These are phyloP conservation scores for Craterostigma plantagineum DNA, from an alignment of 257 asterid species.

Conservation along the genomic window DNA sequence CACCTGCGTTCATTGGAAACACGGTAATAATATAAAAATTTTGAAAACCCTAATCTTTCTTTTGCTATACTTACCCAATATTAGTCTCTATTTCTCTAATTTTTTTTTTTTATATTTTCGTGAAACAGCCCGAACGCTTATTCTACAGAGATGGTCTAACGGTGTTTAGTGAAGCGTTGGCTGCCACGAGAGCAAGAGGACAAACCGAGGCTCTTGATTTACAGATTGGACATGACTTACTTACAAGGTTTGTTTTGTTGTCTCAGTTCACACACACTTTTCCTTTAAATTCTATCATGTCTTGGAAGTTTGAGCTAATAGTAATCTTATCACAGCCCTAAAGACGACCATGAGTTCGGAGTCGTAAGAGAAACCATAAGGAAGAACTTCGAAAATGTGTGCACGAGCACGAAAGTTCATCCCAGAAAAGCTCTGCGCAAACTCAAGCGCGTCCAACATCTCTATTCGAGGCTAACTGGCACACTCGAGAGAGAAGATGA, in stretches of 20 bases:
- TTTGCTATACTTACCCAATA: too few species aligned
- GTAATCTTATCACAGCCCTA: constrained; percentile 22
- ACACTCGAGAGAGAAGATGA: too few species aligned
- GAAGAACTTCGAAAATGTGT: constrained; percentile 43
- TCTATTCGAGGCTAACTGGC: too few species aligned
- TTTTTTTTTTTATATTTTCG: too few species aligned
- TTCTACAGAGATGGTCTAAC: constrained; percentile 57
- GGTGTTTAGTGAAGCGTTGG: constrained; percentile 81
- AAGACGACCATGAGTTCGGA: constrained; percentile 78
- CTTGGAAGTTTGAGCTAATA: constrained; percentile 4
- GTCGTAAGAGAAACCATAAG: constrained; percentile 74
- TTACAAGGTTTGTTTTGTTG: constrained; percentile 64
- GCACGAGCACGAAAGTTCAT: too few species aligned
- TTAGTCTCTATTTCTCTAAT: constrained; percentile 2
- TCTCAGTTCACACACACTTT: constrained; percentile 7
- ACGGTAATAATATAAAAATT: too few species aligned
- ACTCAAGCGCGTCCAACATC: too few species aligned
- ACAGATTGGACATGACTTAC: constrained; percentile 68
- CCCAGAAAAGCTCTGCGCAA: too few species aligned
- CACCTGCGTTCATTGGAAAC: too few species aligned
- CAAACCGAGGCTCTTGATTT: constrained; percentile 54
- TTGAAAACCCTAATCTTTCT: too few species aligned
- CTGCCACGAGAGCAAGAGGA: constrained; percentile 89
- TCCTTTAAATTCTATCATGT: neutral
- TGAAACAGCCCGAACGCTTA: constrained; percentile 84